Evolutionary conservation across 2,329 filamentous ascomycete genomes (phyloP).

Genomic region (Ophiosphaerella narmari): DNA sequence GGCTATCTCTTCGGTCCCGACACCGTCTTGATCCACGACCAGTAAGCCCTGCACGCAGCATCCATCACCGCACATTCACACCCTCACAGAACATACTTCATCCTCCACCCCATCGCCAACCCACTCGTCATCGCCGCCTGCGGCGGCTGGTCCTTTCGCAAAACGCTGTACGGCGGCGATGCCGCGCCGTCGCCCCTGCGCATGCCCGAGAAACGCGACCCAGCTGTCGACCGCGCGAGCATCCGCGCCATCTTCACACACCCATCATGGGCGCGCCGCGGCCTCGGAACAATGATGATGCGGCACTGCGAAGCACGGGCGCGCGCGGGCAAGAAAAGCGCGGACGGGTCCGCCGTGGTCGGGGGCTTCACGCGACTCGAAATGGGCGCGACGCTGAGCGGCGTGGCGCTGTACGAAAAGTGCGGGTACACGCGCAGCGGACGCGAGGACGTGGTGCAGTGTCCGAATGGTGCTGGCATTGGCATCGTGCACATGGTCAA

Average conservation of each 20-base stretch:
- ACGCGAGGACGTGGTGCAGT: slow-evolving; percentile 36
- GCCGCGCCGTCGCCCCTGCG: slow-evolving; percentile 35
- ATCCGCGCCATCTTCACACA: slow-evolving; percentile 45
- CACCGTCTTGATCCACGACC: slow-evolving; percentile 38
- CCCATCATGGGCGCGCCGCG: slow-evolving; percentile 33
- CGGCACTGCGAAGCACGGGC: slow-evolving; percentile 40
- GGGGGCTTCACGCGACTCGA: slow-evolving; percentile 36
- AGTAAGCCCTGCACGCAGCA: slow-evolving; percentile 14
- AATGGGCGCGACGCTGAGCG: slow-evolving; percentile 44
- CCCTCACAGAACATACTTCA: slow-evolving; percentile 36
- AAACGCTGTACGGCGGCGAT: slow-evolving; percentile 42
- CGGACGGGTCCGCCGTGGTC: slow-evolving; percentile 1
- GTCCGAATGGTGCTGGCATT: slow-evolving; percentile 41
- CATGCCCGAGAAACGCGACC: slow-evolving; percentile 37
- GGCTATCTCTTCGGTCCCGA: slow-evolving; percentile 44
- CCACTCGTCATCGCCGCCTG: slow-evolving; percentile 38
- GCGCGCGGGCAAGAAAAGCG: slow-evolving; percentile 13
- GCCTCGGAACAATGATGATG: slow-evolving; percentile 46
- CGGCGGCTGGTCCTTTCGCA: slow-evolving; percentile 44
- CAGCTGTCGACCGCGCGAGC: slow-evolving; percentile 33
- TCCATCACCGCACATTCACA: neutral
- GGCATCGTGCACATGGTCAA: slow-evolving; percentile 43
- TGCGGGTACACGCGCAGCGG: slow-evolving; percentile 44
- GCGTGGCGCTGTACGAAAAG: slow-evolving; percentile 40
- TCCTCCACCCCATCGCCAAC: slow-evolving; percentile 29